Conservation (phyloP, 2,329 filamentous ascomycete species). For the Penicillium olsonii region DNA sequence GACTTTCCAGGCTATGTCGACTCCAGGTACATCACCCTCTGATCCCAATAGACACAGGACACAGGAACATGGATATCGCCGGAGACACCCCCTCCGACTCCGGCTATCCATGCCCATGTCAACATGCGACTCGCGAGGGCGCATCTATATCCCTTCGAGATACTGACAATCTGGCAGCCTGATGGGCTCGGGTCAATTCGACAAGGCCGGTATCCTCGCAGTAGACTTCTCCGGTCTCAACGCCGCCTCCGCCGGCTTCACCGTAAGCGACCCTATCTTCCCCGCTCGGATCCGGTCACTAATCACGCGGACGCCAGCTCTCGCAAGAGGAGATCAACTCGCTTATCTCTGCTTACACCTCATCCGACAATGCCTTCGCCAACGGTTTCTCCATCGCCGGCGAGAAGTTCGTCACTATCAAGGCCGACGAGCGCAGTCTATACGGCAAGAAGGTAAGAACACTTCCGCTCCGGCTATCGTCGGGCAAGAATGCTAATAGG, state of each 20-base stretch:
- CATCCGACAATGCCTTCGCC: constrained; percentile 48
- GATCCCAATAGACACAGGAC: constrained; percentile 6
- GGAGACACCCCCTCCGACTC: neutral
- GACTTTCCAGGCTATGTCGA: constrained; percentile 59
- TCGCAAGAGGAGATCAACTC: constrained; percentile 57
- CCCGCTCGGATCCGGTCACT: neutral
- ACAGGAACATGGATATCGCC: constrained; percentile 8
- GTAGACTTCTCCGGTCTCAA: constrained; percentile 76
- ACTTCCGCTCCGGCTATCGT: neutral
- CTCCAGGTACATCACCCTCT: constrained; percentile 52
- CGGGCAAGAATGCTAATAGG: constrained; percentile 1
- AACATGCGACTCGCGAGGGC: constrained; percentile 6
- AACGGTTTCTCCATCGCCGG: constrained; percentile 76
- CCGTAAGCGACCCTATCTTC: constrained; percentile 55
- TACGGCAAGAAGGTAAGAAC: constrained; percentile 78
- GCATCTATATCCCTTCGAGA: neutral
- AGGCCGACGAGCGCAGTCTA: constrained; percentile 73
- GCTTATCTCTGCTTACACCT: constrained; percentile 55
- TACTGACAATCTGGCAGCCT: constrained; percentile 59
- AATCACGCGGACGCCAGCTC: constrained; percentile 41
- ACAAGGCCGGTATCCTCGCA: constrained; percentile 84
- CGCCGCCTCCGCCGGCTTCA: constrained; percentile 71
- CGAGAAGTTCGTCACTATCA: constrained; percentile 76
- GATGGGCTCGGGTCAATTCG: constrained; percentile 74
- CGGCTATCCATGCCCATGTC: constrained; percentile 1